These are phyloP conservation scores for Suhomyces yuchorum DNA, from an alignment of 1,139 yeast genomes.

Conservation along the genomic window DNA sequence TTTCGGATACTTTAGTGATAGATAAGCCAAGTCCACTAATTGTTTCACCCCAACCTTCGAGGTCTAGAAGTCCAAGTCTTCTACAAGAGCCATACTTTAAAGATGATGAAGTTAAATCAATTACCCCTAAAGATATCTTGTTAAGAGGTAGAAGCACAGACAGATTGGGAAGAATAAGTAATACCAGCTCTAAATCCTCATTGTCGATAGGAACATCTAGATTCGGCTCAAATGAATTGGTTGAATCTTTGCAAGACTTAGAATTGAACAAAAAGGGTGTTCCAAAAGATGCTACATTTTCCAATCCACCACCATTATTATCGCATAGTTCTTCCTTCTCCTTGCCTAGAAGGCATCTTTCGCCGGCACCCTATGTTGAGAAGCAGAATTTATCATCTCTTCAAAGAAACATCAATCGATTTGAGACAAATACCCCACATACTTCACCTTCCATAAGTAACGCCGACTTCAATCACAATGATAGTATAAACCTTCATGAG, in stretches of 20 bases:
- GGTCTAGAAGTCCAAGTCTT: slow-evolving; percentile 36
- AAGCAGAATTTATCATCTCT: slow-evolving; percentile 56
- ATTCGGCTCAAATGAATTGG: slow-evolving; percentile 28
- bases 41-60: slow-evolving; percentile 39
- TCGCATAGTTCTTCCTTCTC: slow-evolving; percentile 40
- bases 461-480: slow-evolving; percentile 15
- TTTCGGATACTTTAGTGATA: slow-evolving; percentile 11
- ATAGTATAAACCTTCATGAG: slow-evolving; percentile 16
- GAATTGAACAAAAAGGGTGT: slow-evolving; percentile 22
- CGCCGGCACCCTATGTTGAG: slow-evolving; percentile 54
- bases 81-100: slow-evolving; percentile 44
- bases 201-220: slow-evolving; percentile 20
- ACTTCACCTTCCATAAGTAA: slow-evolving; percentile 42
- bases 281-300: slow-evolving; percentile 15
- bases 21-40: slow-evolving; percentile 16
- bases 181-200: slow-evolving; percentile 23
- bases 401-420: slow-evolving; percentile 47
- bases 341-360: slow-evolving; percentile 57
- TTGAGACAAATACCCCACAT: slow-evolving; percentile 40
- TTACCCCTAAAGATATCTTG: slow-evolving; percentile 46
- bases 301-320: slow-evolving; percentile 10
- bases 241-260: slow-evolving; percentile 33
- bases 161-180: slow-evolving; percentile 16
- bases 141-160: slow-evolving; percentile 31
- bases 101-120: slow-evolving; percentile 30